A percentile compares a stretch with the other conserved stretches of the same genome.
Conservation (phyloP, 2,329 filamentous ascomycete species). For the Lachnellula willkommii region DNA sequence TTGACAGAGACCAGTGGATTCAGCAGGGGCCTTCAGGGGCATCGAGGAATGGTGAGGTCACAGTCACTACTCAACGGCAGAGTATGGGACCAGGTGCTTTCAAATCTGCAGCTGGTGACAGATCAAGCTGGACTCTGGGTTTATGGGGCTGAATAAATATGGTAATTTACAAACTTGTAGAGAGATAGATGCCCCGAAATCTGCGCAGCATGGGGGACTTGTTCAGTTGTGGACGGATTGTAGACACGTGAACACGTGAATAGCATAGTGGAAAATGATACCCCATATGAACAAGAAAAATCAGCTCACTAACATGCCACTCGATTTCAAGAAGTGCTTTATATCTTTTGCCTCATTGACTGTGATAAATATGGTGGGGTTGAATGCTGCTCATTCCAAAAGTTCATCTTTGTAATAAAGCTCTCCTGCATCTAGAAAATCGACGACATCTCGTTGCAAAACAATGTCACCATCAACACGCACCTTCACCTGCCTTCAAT, state of each 20-base stretch:
- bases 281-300: background rate
- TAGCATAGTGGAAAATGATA: background rate
- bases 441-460: constrained; percentile 6
- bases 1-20: constrained; percentile 68
- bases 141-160: constrained; percentile 43
- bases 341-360: background rate
- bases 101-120: constrained; percentile 35
- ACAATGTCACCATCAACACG: constrained; percentile 21
- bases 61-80: constrained; percentile 55
- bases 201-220: no score
- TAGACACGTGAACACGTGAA: background rate
- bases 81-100: constrained; percentile 56
- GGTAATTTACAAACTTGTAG: background rate
- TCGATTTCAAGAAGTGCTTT: background rate
- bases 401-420: background rate
- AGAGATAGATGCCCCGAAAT: background rate
- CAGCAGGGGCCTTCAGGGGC: constrained; percentile 62
- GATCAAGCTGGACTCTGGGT: constrained; percentile 56
- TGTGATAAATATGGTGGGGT: background rate
- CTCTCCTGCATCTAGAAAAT: constrained; percentile 3
- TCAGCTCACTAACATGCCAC: no score
- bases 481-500: constrained; percentile 24
- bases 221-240: no score
- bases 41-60: constrained; percentile 47
- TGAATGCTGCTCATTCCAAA: background rate